Base-by-base conservation (phyloP, 2,329 filamentous ascomycete genomes). In the Paecilomyces formosus region DNA sequence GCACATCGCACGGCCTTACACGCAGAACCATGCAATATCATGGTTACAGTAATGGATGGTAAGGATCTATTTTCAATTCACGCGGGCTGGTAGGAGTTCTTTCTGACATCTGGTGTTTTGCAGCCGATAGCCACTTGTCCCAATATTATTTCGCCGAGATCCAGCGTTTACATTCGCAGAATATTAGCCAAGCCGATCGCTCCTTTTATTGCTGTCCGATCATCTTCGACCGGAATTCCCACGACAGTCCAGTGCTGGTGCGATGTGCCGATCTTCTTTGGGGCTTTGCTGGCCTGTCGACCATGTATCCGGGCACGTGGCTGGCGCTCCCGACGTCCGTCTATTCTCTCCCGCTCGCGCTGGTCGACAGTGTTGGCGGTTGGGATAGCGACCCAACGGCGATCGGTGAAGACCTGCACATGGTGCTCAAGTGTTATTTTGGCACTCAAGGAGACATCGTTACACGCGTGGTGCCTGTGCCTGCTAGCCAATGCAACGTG, bases 391-490 rank as follows among this genome's bases (percentile, higher is more conserved):
- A 84, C 55, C 80, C 83, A 1, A 87, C 88, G 61, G 87, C 88
- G 21, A 90, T 90, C 64, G 88, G 88, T 51, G 88, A 90, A 72
- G 88, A 90, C 67, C 73, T 90, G 67, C 88, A 90, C 75, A 90
- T 90, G 88, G 88, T 88, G 68, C 79, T 90, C 62, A 90, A 90
- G 77, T 89, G 86, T 70, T 90, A 90, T 76, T 90, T 90, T 63
- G 85, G 86, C 0, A 80, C 89, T 18, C 88, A 87, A 61, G 88
- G 88, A 2, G 85, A 89, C 68, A 69, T 90, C 57, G 85, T 85
- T 12, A 82, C 82, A 53, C 80, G 82, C 54, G 84, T 86, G 3
- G 80, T 90, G 30, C 76, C 86, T 64, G 86, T 85, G 61, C 87
- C 88, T 1, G 86, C 88, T 59, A 89, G 87, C 73, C 87, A 89